Evolutionary conservation across 2,329 filamentous ascomycete species (phyloP).

Genomic region (Endoconidiophora polonica): DNA sequence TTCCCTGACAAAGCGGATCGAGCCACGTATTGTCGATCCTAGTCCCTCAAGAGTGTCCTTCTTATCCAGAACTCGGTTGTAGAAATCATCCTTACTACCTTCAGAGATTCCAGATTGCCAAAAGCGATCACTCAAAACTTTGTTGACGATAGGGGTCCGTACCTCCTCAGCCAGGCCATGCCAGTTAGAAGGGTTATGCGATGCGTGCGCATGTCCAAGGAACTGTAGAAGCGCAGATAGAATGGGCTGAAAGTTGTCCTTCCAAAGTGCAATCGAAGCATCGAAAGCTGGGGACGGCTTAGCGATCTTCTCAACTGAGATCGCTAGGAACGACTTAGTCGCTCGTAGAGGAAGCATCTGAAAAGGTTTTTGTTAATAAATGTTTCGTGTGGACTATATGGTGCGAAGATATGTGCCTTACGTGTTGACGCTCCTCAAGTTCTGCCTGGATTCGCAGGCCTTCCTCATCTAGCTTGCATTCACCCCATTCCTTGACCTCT

Average conservation of each 20-base stretch:
- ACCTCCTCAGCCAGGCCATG: conserved; percentile 57
- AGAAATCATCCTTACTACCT: conserved; percentile 93
- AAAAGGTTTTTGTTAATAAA: conserved; percentile 19
- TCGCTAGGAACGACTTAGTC: conserved; percentile 83
- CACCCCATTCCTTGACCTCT: conserved; percentile 67
- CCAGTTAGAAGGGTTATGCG: conserved; percentile 81
- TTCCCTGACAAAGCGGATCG: conserved; percentile 78
- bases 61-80: conserved; percentile 75
- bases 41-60: conserved; percentile 84
- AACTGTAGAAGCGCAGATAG: conserved; percentile 77
- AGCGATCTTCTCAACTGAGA: conserved; percentile 77
- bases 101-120: conserved; percentile 97
- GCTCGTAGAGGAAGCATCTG: conserved; percentile 56
- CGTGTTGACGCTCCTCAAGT: conserved; percentile 56
- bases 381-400: background rate
- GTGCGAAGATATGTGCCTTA: conserved; percentile 20
- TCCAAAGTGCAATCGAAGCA: conserved; percentile 69
- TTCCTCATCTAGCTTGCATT: conserved; percentile 57
- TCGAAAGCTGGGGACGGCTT: conserved; percentile 56
- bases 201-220: conserved; percentile 75
- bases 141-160: conserved; percentile 50
- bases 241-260: conserved; percentile 62
- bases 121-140: conserved; percentile 84
- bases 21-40: conserved; percentile 79
- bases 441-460: conserved; percentile 64